A percentile compares a stretch with the other conserved stretches of the same genome.
Conservation (phyloP, 495 filamentous ascomycete species). For the Astrocystis sublimbata region DNA sequence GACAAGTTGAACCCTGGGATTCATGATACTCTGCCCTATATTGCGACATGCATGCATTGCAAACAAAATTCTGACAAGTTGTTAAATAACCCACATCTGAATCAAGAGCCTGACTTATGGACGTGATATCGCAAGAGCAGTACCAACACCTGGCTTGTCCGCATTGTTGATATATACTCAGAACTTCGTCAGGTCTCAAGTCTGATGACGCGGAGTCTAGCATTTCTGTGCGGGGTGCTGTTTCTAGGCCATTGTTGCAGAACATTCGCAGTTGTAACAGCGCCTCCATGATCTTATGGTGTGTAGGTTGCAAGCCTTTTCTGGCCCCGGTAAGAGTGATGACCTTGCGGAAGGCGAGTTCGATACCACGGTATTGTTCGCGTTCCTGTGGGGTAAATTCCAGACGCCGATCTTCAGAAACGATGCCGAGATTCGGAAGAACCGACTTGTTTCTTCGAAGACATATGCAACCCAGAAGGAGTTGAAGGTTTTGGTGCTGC, state of each 20-base stretch:
- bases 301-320: no score
- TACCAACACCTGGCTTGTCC: conserved; percentile 2
- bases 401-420: no score
- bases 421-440: no score
- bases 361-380: no score
- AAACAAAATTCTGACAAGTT: background rate
- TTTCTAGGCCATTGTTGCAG: conserved; percentile 15
- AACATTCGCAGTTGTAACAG: conserved; percentile 19
- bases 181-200: conserved; percentile 25
- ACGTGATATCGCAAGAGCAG: background rate
- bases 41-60: no score
- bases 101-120: no score
- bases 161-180: conserved; percentile 19
- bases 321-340: background rate
- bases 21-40: no score
- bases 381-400: no score
- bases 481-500: background rate
- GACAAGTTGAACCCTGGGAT: no score
- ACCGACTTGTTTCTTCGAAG: no score
- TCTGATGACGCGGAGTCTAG: background rate
- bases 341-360: background rate
- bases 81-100: background rate
- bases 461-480: no score
- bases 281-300: background rate
- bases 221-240: background rate